These are phyloP conservation scores for Penicillium hesseltinei DNA, from an alignment of 2,329 filamentous ascomycete species.

Conservation along the genomic window DNA sequence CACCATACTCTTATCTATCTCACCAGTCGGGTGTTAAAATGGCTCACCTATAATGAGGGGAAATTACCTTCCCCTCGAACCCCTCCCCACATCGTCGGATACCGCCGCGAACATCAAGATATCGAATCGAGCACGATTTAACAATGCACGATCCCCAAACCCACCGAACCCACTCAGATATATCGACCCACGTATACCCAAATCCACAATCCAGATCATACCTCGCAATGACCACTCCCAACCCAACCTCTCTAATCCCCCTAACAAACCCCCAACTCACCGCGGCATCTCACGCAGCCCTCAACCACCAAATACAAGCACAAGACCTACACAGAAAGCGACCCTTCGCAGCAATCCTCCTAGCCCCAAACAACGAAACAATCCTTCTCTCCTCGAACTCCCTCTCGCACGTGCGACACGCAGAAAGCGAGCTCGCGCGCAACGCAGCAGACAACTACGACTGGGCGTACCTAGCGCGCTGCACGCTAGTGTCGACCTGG, in stretches of 20 bases:
- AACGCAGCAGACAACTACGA: constrained; percentile 51
- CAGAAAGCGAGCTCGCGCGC: constrained; percentile 51
- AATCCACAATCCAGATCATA: neutral
- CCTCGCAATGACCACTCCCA: neutral
- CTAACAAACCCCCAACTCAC: constrained; percentile 43
- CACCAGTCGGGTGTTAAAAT: neutral
- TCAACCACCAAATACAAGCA: constrained; percentile 46
- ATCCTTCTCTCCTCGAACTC: constrained; percentile 51
- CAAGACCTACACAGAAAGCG: constrained; percentile 47
- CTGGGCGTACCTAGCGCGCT: constrained; percentile 49
- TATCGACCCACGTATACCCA: neutral
- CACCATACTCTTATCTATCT: neutral
- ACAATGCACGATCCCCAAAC: neutral
- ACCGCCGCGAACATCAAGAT: constrained; percentile 11
- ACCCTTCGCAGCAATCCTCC: constrained; percentile 51
- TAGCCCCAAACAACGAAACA: constrained; percentile 52
- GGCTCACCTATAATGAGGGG: constrained; percentile 6
- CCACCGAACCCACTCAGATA: neutral
- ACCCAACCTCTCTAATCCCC: constrained; percentile 9
- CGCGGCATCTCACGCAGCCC: constrained; percentile 40
- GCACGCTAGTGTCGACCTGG: constrained; percentile 55
- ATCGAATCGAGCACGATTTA: neutral
- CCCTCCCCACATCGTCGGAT: constrained; percentile 12
- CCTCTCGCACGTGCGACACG: constrained; percentile 54
- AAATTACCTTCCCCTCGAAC: constrained; percentile 3